Conservation (phyloP, 352 stramenopile genomes). For the Globisporangium barbulae region DNA sequence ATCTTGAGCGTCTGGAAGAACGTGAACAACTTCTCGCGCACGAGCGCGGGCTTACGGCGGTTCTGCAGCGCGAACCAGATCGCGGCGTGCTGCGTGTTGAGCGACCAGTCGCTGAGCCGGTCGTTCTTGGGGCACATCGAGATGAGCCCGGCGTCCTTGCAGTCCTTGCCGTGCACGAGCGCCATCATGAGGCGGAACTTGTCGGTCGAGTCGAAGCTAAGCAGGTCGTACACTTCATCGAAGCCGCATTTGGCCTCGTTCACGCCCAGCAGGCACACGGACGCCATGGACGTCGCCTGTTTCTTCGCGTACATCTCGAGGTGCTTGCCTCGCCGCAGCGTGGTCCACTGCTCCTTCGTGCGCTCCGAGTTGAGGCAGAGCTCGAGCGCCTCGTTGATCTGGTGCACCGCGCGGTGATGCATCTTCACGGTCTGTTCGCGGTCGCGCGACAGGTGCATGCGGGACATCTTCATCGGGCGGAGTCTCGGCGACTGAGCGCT, state of each 20-base stretch:
- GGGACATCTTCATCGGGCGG: conserved; percentile 19
- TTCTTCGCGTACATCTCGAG: conserved; percentile 57
- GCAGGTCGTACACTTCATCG: conserved; percentile 52
- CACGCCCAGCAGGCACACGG: conserved; percentile 48
- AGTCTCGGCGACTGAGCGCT: background rate
- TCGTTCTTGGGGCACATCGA: conserved; percentile 34
- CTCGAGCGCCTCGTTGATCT: conserved; percentile 53
- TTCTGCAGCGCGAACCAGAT: conserved; percentile 64
- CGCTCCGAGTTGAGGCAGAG: conserved; percentile 56
- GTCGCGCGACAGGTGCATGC: conserved; percentile 45
- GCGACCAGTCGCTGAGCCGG: conserved; percentile 29
- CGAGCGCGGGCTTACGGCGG: conserved; percentile 41
- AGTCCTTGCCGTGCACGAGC: conserved; percentile 49
- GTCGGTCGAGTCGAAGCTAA: conserved; percentile 51
- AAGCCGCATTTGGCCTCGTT: conserved; percentile 58
- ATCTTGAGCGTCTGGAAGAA: conserved; percentile 69
- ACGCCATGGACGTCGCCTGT: conserved; percentile 28
- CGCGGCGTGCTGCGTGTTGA: conserved; percentile 49
- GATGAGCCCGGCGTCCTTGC: conserved; percentile 49
- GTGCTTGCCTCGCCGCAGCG: conserved; percentile 45
- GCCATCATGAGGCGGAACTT: conserved; percentile 66
- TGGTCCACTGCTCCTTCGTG: conserved; percentile 52
- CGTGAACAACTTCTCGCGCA: conserved; percentile 49
- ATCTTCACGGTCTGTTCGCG: conserved; percentile 46
- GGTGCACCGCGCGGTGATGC: conserved; percentile 60